Evolutionary conservation across 1,284 basidiomycete species (phyloP), one percentile per base, ranked within the genome.

Genomic region (Ganoderma meredithae): DNA sequence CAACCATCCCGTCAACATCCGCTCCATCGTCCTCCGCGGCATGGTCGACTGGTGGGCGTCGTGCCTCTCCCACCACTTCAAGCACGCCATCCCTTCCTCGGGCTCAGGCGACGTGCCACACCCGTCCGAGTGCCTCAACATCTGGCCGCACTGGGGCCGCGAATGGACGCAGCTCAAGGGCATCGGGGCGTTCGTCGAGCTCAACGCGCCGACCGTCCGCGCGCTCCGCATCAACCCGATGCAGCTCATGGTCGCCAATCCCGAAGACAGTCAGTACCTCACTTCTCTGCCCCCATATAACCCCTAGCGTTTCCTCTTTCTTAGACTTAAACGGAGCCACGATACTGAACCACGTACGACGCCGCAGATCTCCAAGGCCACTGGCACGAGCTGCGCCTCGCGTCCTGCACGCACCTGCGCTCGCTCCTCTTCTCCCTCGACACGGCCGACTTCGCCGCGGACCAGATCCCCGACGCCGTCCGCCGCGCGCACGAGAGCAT

Each of bases 61-160:
- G 25, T 27, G 25, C 52, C 52, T 55, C 31, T 55, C 25, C 5
- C 27, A 33, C 15, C 52, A 55, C 31, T 55, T 55, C 52, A 55
- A 31, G 52, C 17, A 27, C 17, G 25, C 52, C 7, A 3, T 55
- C 27, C 25, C 27, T 6, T 2, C 13, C 52, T 19, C 27, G 12
- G 52, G 31, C 31, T 10, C n/a, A n/a, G n/a, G n/a, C n/a, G n/a
- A 25, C 9, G 22, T 8, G 47, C 27, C 31, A 15, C 52, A 55
- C 22, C 52, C 52, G 52, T 55, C 31, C 27, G 52, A 55, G 15
- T 55, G 52, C 10, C 25, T 55, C 52, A 55, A 55, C 52, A 31
- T 55, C 27, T 55, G 52, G 52, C 52, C 52, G 8, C 27, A 55
- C 22, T 55, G 31, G 52, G 52, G 52, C 17, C 52, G 52, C 13